Evolutionary conservation across 345 rosid genomes (phyloP).

Genomic region (Bretschneidera sinensis): DNA sequence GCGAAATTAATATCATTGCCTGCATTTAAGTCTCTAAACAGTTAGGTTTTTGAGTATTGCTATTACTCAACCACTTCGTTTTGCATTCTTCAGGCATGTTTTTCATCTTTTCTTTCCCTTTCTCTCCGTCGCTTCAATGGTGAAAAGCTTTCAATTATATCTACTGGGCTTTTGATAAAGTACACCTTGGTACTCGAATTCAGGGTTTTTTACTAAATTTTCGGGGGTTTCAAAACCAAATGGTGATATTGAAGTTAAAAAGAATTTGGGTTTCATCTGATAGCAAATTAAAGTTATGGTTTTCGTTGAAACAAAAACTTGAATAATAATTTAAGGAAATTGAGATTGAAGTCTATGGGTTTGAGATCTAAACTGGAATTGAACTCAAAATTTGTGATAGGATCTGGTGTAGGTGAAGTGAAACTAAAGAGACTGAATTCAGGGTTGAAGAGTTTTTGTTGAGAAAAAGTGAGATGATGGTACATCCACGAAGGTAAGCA

Average conservation of each 20-base stretch:
- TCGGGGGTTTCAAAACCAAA: not conserved
- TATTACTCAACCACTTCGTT: too few species aligned
- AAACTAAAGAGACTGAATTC: not conserved
- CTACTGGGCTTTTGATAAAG: constrained; percentile 2
- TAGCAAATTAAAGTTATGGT: not conserved
- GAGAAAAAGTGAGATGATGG: not conserved
- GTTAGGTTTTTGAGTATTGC: too few species aligned
- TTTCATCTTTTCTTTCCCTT: too few species aligned
- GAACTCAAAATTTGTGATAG: not conserved
- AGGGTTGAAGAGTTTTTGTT: not conserved
- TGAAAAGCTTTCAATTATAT: too few species aligned
- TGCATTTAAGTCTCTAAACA: too few species aligned
- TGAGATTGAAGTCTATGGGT: not conserved
- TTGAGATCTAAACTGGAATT: not conserved
- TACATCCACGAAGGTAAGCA: too few species aligned
- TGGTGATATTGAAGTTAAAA: not conserved
- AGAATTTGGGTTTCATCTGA: not conserved
- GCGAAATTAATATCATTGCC: too few species aligned
- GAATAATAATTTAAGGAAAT: constrained; percentile 3
- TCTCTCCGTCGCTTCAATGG: too few species aligned
- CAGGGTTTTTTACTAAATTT: not conserved
- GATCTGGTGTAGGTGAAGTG: not conserved
- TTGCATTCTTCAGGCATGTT: too few species aligned
- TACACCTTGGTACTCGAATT: not conserved
- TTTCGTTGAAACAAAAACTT: not conserved